phyloP scores from a whole-genome alignment of 208 protist genomes.

The Herpetomonas samuelpessoai region DNA sequence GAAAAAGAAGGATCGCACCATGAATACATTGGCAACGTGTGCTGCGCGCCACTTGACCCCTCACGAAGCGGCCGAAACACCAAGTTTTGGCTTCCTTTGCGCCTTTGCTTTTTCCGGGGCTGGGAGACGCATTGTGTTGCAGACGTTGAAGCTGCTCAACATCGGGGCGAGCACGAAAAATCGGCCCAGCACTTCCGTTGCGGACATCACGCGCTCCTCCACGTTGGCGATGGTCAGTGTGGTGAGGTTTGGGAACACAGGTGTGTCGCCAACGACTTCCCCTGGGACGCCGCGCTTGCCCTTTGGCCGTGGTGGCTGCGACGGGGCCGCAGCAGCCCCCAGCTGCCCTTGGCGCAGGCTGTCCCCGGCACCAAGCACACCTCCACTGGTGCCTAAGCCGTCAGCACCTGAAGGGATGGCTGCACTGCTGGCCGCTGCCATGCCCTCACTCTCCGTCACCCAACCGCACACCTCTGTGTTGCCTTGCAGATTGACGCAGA shows the following conservation, averaged over 20 bases:
- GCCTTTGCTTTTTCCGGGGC: conserved; percentile 25
- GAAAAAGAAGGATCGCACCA: too few relatives aligned
- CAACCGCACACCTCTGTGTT: conserved; percentile 30
- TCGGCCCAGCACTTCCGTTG: conserved; percentile 35
- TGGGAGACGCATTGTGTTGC: conserved; percentile 46
- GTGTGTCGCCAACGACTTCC: conserved; percentile 19
- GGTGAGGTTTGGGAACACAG: conserved; percentile 42
- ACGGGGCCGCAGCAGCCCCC: not conserved
- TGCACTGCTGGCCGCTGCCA: not conserved
- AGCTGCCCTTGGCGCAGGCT: conserved; percentile 14
- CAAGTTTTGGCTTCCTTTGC: too few relatives aligned
- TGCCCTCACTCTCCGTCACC: conserved; percentile 7
- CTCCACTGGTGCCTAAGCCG: not conserved
- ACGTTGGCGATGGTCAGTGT: conserved; percentile 65
- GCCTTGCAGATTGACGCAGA: conserved; percentile 55
- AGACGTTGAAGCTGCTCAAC: conserved; percentile 61
- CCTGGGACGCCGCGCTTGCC: conserved; percentile 8
- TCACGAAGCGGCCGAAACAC: too few relatives aligned
- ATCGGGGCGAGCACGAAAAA: conserved; percentile 39
- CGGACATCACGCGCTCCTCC: conserved; percentile 26
- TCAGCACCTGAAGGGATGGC: too few relatives aligned
- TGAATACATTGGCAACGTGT: too few relatives aligned
- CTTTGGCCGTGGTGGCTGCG: conserved; percentile 2
- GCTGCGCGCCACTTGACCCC: too few relatives aligned
- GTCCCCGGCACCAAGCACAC: conserved; percentile 7